Conservation (phyloP, 768 basidiomycete genomes). For the Leccinum olivaceopallidum region DNA sequence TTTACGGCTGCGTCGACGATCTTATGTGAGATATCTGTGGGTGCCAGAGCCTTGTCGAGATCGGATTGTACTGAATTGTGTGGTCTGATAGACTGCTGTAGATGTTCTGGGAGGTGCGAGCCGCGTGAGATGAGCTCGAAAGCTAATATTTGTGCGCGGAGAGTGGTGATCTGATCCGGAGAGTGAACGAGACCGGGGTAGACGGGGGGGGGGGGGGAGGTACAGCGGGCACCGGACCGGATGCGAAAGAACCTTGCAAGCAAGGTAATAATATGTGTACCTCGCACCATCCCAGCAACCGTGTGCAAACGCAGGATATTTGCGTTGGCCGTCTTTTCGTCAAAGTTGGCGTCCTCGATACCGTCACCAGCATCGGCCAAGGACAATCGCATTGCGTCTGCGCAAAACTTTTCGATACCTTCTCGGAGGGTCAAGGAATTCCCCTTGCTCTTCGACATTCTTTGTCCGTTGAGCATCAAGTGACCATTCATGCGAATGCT, state of each 20-base stretch:
- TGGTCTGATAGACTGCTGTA: constrained; percentile 70
- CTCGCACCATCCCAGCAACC: constrained; percentile 85
- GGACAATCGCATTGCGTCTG: constrained; percentile 88
- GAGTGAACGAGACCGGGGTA: constrained; percentile 80
- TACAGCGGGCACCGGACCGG: constrained; percentile 51
- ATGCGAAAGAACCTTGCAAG: too few relatives aligned
- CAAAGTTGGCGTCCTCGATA: constrained; percentile 98
- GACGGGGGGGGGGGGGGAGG: constrained; percentile 61
- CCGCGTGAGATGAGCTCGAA: constrained; percentile 72
- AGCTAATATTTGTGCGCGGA: constrained; percentile 83
- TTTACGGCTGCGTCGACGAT: constrained; percentile 78
- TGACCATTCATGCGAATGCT: constrained; percentile 97
- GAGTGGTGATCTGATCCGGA: constrained; percentile 66
- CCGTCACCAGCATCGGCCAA: constrained; percentile 98
- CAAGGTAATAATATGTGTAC: too few relatives aligned
- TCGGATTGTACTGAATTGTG: constrained; percentile 61
- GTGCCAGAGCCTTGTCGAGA: constrained; percentile 64
- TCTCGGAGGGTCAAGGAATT: constrained; percentile 92
- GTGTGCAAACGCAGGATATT: constrained; percentile 94
- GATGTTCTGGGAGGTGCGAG: constrained; percentile 62
- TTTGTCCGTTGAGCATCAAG: constrained; percentile 95
- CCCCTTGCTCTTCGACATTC: constrained; percentile 98
- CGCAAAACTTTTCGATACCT: constrained; percentile 91
- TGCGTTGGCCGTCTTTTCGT: constrained; percentile 97
- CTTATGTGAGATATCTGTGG: constrained; percentile 57